These are phyloP conservation scores for Botrytis fragariae DNA, from an alignment of 2,329 filamentous ascomycete species.

Conservation along the genomic window DNA sequence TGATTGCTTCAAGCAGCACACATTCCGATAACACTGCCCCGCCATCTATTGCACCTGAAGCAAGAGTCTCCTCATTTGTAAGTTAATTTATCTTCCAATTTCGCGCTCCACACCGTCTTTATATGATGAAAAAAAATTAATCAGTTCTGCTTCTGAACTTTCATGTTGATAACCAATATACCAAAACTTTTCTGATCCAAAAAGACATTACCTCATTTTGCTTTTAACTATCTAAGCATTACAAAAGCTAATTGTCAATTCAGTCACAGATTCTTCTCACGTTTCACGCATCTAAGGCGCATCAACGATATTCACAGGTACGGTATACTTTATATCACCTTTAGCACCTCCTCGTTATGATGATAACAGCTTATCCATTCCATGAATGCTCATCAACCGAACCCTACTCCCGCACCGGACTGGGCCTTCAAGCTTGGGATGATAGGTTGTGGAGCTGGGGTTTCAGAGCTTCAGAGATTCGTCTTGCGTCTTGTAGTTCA, in stretches of 20 bases:
- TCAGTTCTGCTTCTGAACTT: constrained; percentile 76
- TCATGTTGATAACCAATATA: constrained; percentile 62
- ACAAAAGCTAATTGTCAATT: constrained; percentile 15
- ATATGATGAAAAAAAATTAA: constrained; percentile 64
- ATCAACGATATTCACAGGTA: constrained; percentile 11
- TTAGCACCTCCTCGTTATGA: constrained; percentile 42
- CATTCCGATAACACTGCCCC: not conserved
- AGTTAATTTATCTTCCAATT: constrained; percentile 2
- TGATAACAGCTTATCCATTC: constrained; percentile 75
- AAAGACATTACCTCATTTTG: constrained; percentile 21
- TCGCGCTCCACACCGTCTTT: constrained; percentile 33
- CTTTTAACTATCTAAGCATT: not conserved
- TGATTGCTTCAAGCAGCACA: not conserved
- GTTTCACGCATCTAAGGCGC: not conserved
- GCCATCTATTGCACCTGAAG: not conserved
- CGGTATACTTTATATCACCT: constrained; percentile 27
- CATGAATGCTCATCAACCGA: constrained; percentile 65
- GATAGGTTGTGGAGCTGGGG: constrained; percentile 76
- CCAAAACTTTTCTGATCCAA: constrained; percentile 59
- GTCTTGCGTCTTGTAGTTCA: constrained; percentile 58
- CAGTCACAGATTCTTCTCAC: not conserved
- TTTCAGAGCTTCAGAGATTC: constrained; percentile 53
- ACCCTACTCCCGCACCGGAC: constrained; percentile 73
- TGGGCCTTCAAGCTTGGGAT: constrained; percentile 48
- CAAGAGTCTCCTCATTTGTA: not conserved